Percentiles rank a stretch among this genome's conserved stretches.
phyloP scores from a whole-genome alignment of 1,284 basidiomycete species.

The Dichomitus squalens region DNA sequence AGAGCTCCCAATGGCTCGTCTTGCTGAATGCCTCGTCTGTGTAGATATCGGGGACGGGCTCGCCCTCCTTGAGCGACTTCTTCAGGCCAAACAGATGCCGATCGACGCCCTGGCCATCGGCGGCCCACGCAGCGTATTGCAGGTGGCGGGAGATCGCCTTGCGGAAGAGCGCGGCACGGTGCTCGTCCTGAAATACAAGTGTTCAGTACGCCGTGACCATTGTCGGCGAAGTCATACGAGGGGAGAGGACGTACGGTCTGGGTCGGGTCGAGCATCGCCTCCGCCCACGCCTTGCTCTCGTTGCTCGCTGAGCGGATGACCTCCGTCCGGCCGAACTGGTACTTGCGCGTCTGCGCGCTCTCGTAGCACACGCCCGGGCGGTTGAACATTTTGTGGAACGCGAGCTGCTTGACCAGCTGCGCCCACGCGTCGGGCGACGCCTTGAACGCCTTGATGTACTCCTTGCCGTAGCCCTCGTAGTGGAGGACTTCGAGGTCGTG shows the following conservation, averaged over 20 bases:
- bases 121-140: constrained; percentile 88
- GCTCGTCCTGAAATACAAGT: constrained; percentile 47
- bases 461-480: constrained; percentile 92
- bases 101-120: constrained; percentile 95
- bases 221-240: background rate
- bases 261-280: constrained; percentile 80
- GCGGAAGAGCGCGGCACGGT: constrained; percentile 75
- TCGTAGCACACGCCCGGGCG: constrained; percentile 91
- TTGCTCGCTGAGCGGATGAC: constrained; percentile 87
- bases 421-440: constrained; percentile 94
- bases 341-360: constrained; percentile 93
- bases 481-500: constrained; percentile 89
- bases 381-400: constrained; percentile 86
- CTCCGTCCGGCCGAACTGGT: constrained; percentile 90
- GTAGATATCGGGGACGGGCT: constrained; percentile 80
- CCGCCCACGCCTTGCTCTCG: constrained; percentile 86
- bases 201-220: background rate
- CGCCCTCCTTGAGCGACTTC: constrained; percentile 77
- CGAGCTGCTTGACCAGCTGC: constrained; percentile 95
- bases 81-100: constrained; percentile 95
- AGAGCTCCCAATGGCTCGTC: constrained; percentile 90
- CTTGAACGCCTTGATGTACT: constrained; percentile 86
- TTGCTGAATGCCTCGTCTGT: constrained; percentile 73
- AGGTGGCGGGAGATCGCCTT: constrained; percentile 83
- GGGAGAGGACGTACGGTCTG: constrained; percentile 30